Conservation (phyloP, 2,329 filamentous ascomycete genomes). For the Ascochyta clinopodiicola region DNA sequence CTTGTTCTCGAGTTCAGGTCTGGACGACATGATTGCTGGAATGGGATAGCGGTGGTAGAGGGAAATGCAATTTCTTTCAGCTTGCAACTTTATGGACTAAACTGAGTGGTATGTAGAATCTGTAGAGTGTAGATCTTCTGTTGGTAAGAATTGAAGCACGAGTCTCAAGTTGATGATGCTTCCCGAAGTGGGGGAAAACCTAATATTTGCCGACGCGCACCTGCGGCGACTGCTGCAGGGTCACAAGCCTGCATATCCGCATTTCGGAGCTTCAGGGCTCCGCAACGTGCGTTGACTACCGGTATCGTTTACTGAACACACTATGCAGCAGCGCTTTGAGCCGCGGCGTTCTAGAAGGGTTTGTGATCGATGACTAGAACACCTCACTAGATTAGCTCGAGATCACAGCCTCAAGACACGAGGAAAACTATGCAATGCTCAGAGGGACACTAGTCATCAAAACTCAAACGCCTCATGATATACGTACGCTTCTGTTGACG, state of each 20-base stretch:
- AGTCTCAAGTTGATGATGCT: not conserved
- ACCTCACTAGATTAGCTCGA: too few relatives aligned
- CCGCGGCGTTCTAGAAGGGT: too few relatives aligned
- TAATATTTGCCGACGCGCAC: slow-evolving; percentile 2
- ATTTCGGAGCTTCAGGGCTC: not conserved
- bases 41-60: not conserved
- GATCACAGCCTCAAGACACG: too few relatives aligned
- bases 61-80: not conserved
- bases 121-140: not conserved
- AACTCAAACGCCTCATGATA: not conserved
- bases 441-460: not conserved
- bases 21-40: slow-evolving; percentile 22
- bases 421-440: too few relatives aligned
- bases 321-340: too few relatives aligned
- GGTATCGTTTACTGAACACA: too few relatives aligned
- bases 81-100: not conserved
- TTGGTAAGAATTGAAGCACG: not conserved
- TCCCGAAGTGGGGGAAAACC: slow-evolving; percentile 12
- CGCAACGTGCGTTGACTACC: not conserved
- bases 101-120: not conserved
- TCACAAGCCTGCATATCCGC: not conserved
- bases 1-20: slow-evolving; percentile 21
- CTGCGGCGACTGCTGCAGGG: slow-evolving; percentile 3
- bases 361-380: too few relatives aligned
- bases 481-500: not conserved